Conservation (phyloP, 768 basidiomycete species). For the Pholiota microspora region DNA sequence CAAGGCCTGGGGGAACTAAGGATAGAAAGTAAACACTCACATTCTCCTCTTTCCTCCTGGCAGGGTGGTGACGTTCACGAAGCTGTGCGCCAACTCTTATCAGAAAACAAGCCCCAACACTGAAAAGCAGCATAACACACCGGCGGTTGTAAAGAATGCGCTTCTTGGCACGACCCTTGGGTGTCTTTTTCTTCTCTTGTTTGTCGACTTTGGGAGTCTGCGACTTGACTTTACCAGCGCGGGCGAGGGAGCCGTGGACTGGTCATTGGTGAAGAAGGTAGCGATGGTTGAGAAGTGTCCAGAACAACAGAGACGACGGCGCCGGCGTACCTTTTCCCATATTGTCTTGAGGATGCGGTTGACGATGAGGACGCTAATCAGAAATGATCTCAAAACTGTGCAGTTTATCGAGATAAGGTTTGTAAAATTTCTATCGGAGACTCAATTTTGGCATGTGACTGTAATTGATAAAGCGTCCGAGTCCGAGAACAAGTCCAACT, state of each 20-base stretch:
- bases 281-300: not conserved
- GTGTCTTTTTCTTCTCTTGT: conserved; percentile 99
- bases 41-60: conserved; percentile 94
- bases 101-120: not conserved
- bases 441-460: not conserved
- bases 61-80: conserved; percentile 90
- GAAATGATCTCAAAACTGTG: conserved; percentile 34
- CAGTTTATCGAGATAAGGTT: conserved; percentile 38
- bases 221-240: conserved; percentile 99
- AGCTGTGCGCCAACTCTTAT: conserved; percentile 41
- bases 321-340: conserved; percentile 68
- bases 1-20: not conserved
- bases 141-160: conserved; percentile 90
- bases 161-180: conserved; percentile 98
- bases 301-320: not conserved
- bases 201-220: conserved; percentile 97
- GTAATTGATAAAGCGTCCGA: too few relatives aligned
- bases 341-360: conserved; percentile 55
- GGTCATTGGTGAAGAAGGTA: conserved; percentile 4
- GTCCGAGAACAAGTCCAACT: too few relatives aligned
- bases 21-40: conserved; percentile 53
- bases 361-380: conserved; percentile 29
- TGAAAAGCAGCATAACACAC: conserved; percentile 39
- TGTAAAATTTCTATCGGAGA: conserved; percentile 22
- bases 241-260: conserved; percentile 99